phyloP scores from a whole-genome alignment of 805 yeast genomes.

The Wickerhamiella allomyrinae region DNA sequence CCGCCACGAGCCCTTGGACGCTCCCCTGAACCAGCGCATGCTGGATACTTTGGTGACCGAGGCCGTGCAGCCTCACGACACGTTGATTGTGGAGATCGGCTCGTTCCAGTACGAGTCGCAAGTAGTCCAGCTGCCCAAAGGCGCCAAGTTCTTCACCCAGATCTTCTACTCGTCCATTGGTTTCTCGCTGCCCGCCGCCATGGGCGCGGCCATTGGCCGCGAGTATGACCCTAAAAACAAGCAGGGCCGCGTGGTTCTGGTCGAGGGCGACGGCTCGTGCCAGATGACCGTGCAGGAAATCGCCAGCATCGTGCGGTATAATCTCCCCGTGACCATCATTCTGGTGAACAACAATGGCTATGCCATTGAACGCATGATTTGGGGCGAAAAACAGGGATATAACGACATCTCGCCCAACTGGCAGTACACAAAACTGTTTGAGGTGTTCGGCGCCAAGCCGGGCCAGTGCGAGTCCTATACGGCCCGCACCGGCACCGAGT shows the following conservation, averaged over 20 bases:
- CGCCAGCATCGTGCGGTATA: slow-evolving; percentile 45
- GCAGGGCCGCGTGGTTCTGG: slow-evolving; percentile 44
- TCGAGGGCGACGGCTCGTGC: slow-evolving; percentile 90
- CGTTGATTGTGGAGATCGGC: slow-evolving; percentile 70
- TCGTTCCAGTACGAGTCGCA: slow-evolving; percentile 67
- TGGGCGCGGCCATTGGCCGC: slow-evolving; percentile 64
- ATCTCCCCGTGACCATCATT: slow-evolving; percentile 53
- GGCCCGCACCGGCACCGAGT: slow-evolving; percentile 29
- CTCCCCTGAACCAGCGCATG: slow-evolving; percentile 25
- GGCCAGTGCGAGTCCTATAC: slow-evolving; percentile 21
- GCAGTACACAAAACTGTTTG: slow-evolving; percentile 63
- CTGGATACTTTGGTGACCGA: slow-evolving; percentile 30
- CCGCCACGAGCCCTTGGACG: slow-evolving; percentile 21
- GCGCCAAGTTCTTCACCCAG: slow-evolving; percentile 39
- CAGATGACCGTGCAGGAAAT: slow-evolving; percentile 88
- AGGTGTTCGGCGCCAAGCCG: slow-evolving; percentile 34
- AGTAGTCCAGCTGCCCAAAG: slow-evolving; percentile 47
- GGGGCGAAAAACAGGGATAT: slow-evolving; percentile 62
- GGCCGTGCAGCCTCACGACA: slow-evolving; percentile 47
- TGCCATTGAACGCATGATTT: slow-evolving; percentile 75
- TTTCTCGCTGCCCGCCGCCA: slow-evolving; percentile 70
- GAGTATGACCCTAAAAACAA: slow-evolving; percentile 19
- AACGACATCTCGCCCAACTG: slow-evolving; percentile 73
- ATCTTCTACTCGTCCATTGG: slow-evolving; percentile 78
- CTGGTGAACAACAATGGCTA: slow-evolving; percentile 77